A percentile compares a stretch with the other conserved stretches of the same genome.
phyloP scores from a whole-genome alignment of 1,139 yeast genomes.

The Eremothecium coryli region DNA sequence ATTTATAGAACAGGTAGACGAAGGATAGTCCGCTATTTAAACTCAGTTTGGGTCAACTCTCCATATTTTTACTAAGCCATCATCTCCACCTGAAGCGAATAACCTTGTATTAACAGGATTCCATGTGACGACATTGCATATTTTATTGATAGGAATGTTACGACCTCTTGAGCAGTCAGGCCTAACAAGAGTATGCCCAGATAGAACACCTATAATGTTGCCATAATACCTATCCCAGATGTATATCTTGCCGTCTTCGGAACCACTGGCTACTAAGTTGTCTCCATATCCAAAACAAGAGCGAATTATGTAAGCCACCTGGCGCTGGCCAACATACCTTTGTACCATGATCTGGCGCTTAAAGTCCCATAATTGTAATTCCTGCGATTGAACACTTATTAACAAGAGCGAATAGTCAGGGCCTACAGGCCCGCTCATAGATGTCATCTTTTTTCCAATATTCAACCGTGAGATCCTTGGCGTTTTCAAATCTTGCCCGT shows the following conservation, averaged over 20 bases:
- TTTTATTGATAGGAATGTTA: slow-evolving; percentile 17
- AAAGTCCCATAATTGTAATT: slow-evolving; percentile 71
- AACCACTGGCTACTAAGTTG: slow-evolving; percentile 67
- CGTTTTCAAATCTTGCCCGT: slow-evolving; percentile 8
- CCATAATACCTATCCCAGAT: slow-evolving; percentile 76
- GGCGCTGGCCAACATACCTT: slow-evolving; percentile 64
- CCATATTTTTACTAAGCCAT: slow-evolving; percentile 59
- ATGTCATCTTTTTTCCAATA: slow-evolving; percentile 40
- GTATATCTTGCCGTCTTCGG: slow-evolving; percentile 72
- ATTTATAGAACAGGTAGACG: too few species aligned
- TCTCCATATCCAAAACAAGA: slow-evolving; percentile 72
- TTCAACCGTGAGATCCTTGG: slow-evolving; percentile 19
- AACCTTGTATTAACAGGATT: slow-evolving; percentile 43
- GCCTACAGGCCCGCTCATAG: slow-evolving; percentile 28
- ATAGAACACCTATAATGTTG: slow-evolving; percentile 50
- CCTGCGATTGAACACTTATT: slow-evolving; percentile 66
- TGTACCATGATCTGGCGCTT: slow-evolving; percentile 42
- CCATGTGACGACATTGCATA: slow-evolving; percentile 54
- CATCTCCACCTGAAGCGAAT: slow-evolving; percentile 85
- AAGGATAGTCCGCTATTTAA: too few species aligned
- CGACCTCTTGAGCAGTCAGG: slow-evolving; percentile 6
- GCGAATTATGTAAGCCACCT: slow-evolving; percentile 60
- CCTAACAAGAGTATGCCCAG: slow-evolving; percentile 43
- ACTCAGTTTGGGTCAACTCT: slow-evolving; percentile 34
- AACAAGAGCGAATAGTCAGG: slow-evolving; percentile 35